These are phyloP conservation scores for Globisporangium mamillatum DNA, from an alignment of 352 stramenopile species.

Conservation along the genomic window DNA sequence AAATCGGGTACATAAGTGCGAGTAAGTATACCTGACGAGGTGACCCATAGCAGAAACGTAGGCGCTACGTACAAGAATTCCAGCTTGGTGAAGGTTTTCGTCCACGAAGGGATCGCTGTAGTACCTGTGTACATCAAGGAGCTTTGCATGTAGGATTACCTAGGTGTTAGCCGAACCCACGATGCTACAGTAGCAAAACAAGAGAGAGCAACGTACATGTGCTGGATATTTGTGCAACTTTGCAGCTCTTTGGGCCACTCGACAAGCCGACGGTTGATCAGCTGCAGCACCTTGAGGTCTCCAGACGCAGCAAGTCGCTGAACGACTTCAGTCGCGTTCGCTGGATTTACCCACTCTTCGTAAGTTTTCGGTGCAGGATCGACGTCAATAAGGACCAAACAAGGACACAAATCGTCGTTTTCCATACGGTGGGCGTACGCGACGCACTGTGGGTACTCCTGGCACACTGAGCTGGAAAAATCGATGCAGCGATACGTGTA, in stretches of 20 bases:
- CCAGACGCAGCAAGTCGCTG: conserved; percentile 25
- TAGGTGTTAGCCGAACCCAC: too few species aligned
- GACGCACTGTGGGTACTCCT: conserved; percentile 25
- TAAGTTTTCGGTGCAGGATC: conserved; percentile 15
- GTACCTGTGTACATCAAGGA: conserved; percentile 34
- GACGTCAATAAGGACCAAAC: conserved; percentile 33
- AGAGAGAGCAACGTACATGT: conserved; percentile 29
- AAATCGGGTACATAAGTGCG: conserved; percentile 1
- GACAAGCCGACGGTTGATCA: conserved; percentile 34
- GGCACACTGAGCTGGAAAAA: conserved; percentile 15
- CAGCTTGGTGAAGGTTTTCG: conserved; percentile 26
- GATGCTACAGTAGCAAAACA: too few species aligned
- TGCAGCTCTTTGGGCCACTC: conserved; percentile 27
- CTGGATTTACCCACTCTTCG: conserved; percentile 27
- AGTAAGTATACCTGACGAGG: background rate
- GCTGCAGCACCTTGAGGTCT: conserved; percentile 32
- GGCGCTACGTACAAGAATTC: conserved; percentile 36
- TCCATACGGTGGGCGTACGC: conserved; percentile 21
- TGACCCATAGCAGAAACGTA: background rate
- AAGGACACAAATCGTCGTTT: conserved; percentile 27
- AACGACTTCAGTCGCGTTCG: conserved; percentile 24
- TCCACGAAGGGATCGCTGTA: conserved; percentile 23
- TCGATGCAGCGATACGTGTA: background rate
- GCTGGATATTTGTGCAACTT: conserved; percentile 26
- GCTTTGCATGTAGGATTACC: conserved; percentile 11